phyloP scores from a whole-genome alignment of 2,329 filamentous ascomycete genomes.

The Alternaria sp. region DNA sequence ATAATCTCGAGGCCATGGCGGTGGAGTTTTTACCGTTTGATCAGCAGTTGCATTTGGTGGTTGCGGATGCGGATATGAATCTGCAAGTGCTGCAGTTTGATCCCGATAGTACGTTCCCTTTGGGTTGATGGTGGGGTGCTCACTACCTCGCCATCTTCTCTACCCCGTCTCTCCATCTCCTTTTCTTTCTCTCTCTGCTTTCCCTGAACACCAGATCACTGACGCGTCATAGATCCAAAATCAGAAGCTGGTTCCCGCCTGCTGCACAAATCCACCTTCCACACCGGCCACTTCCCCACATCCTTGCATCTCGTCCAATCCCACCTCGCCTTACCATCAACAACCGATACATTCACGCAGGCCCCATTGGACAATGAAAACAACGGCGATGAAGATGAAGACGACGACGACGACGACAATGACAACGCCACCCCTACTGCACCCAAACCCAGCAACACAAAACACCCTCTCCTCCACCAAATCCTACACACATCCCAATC shows the following conservation, averaged over 20 bases:
- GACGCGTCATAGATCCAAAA: conserved; percentile 75
- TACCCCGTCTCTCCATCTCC: too few relatives aligned
- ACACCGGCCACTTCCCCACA: conserved; percentile 81
- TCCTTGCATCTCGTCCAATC: conserved; percentile 79
- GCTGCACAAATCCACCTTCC: conserved; percentile 87
- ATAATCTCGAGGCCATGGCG: conserved; percentile 78
- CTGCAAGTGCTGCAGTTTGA: conserved; percentile 93
- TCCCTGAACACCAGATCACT: not conserved
- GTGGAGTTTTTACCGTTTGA: conserved; percentile 91
- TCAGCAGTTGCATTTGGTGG: conserved; percentile 81
- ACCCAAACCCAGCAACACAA: not conserved
- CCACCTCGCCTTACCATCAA: conserved; percentile 59
- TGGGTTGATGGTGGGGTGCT: not conserved
- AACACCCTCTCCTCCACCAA: conserved; percentile 34
- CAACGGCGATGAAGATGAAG: not conserved
- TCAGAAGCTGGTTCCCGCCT: conserved; percentile 89
- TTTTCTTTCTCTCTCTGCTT: not conserved
- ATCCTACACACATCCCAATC: conserved; percentile 59
- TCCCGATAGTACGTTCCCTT: conserved; percentile 77
- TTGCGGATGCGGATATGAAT: conserved; percentile 84
- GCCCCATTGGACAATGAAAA: conserved; percentile 19
- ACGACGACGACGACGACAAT: not conserved
- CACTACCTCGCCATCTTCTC: too few relatives aligned
- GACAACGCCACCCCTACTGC: not conserved
- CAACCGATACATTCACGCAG: conserved; percentile 34